Conservation (phyloP, 352 stramenopile species). For the Phytopythium chamaehyphon region DNA sequence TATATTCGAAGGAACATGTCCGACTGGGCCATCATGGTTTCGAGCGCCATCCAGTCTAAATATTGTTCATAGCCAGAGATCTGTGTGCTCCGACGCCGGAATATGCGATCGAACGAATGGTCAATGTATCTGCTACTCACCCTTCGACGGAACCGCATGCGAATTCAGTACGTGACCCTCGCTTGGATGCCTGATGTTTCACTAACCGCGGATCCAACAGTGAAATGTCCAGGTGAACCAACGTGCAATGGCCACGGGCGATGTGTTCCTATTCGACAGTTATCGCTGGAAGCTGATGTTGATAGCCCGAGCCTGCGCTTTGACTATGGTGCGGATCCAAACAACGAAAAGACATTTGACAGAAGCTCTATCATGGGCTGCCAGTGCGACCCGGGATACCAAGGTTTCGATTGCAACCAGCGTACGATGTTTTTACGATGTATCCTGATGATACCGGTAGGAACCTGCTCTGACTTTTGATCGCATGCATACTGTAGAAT, state of each 20-base stretch:
- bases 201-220: too few relatives aligned
- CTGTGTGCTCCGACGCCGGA: conserved; percentile 57
- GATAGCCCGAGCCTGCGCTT: conserved; percentile 47
- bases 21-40: conserved; percentile 63
- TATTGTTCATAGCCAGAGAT: conserved; percentile 43
- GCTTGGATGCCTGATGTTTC: too few relatives aligned
- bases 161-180: conserved; percentile 31
- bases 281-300: conserved; percentile 55
- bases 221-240: conserved; percentile 56
- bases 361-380: conserved; percentile 76
- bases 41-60: conserved; percentile 34
- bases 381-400: conserved; percentile 88
- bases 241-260: conserved; percentile 65
- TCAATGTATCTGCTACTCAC: conserved; percentile 55
- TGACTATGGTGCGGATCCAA: conserved; percentile 62
- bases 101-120: conserved; percentile 48
- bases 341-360: conserved; percentile 78
- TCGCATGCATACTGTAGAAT: conserved; percentile 16
- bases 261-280: conserved; percentile 69
- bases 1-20: conserved; percentile 43
- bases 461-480: neutral
- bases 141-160: conserved; percentile 56
- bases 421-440: conserved; percentile 21
- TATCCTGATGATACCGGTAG: neutral
- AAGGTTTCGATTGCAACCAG: conserved; percentile 86